phyloP scores from a whole-genome alignment of 352 stramenopile genomes.

The Globisporangium solare region DNA sequence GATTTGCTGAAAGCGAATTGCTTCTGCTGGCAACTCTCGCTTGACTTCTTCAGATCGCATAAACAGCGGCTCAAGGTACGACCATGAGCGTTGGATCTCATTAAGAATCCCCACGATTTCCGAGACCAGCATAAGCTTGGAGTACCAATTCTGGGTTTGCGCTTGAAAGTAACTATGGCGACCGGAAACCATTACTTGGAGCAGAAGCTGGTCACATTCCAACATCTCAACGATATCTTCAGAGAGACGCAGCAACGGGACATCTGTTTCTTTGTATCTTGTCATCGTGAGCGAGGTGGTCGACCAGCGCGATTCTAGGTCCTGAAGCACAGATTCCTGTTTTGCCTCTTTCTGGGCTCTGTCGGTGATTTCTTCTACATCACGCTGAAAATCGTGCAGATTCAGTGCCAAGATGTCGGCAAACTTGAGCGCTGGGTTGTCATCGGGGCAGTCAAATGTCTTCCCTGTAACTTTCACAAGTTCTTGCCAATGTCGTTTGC shows the following conservation, averaged over 20 bases:
- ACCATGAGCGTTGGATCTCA: slow-evolving; percentile 95
- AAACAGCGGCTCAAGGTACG: slow-evolving; percentile 94
- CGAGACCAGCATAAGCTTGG: slow-evolving; percentile 57
- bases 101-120: slow-evolving; percentile 86
- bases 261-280: slow-evolving; percentile 82
- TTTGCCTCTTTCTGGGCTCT: slow-evolving; percentile 90
- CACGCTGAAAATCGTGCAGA: slow-evolving; percentile 69
- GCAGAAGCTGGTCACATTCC: slow-evolving; percentile 92
- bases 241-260: slow-evolving; percentile 80
- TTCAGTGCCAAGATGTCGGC: slow-evolving; percentile 79
- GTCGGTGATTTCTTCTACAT: slow-evolving; percentile 91
- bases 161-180: slow-evolving; percentile 69
- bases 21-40: slow-evolving; percentile 89
- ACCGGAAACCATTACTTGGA: slow-evolving; percentile 91
- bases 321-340: slow-evolving; percentile 78
- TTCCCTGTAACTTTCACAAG: slow-evolving; percentile 57
- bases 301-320: slow-evolving; percentile 78
- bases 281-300: slow-evolving; percentile 74
- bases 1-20: slow-evolving; percentile 83
- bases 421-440: slow-evolving; percentile 67
- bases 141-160: slow-evolving; percentile 50
- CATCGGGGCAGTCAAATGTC: slow-evolving; percentile 56
- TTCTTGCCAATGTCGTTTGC: slow-evolving; percentile 67
- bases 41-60: slow-evolving; percentile 95
- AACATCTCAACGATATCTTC: slow-evolving; percentile 95